Evolutionary conservation across 495 filamentous ascomycete genomes (phyloP).

Genomic region (Podospora bellae-mahoneyi): DNA sequence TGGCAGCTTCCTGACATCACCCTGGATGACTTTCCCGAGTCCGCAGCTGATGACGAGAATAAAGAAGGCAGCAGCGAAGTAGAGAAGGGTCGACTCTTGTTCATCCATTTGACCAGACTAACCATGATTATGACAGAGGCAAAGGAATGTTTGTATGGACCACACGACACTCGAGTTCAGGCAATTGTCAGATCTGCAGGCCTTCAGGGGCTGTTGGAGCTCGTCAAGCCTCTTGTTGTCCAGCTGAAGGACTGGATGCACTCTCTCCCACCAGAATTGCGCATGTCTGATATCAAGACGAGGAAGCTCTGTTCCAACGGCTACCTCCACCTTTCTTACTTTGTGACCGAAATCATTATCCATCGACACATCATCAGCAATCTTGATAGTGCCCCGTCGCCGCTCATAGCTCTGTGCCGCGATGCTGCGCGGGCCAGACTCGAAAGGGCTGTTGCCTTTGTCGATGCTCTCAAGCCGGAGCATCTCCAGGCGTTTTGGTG

Average conservation of each 20-base stretch:
- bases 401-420: slow-evolving; percentile 68
- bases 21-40: slow-evolving; percentile 60
- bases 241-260: slow-evolving; percentile 60
- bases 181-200: slow-evolving; percentile 24
- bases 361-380: slow-evolving; percentile 61
- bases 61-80: slow-evolving; percentile 50
- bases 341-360: slow-evolving; percentile 63
- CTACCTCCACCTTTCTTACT: slow-evolving; percentile 64
- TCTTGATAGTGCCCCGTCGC: slow-evolving; percentile 40
- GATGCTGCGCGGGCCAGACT: slow-evolving; percentile 63
- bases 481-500: slow-evolving; percentile 63
- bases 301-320: slow-evolving; percentile 47
- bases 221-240: slow-evolving; percentile 62
- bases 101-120: slow-evolving; percentile 57
- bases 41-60: slow-evolving; percentile 46
- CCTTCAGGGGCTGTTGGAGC: slow-evolving; percentile 48
- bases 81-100: slow-evolving; percentile 54
- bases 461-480: slow-evolving; percentile 54
- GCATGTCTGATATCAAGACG: slow-evolving; percentile 46
- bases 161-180: slow-evolving; percentile 17
- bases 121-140: slow-evolving; percentile 60
- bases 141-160: slow-evolving; percentile 54
- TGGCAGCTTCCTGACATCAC: slow-evolving; percentile 62
- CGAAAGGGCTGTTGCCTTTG: slow-evolving; percentile 55
- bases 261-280: slow-evolving; percentile 50